Percentiles rank a stretch among this genome's conserved stretches.
These are phyloP conservation scores for Penicillium sp. DNA, from an alignment of 2,329 filamentous ascomycete species.

Conservation along the genomic window DNA sequence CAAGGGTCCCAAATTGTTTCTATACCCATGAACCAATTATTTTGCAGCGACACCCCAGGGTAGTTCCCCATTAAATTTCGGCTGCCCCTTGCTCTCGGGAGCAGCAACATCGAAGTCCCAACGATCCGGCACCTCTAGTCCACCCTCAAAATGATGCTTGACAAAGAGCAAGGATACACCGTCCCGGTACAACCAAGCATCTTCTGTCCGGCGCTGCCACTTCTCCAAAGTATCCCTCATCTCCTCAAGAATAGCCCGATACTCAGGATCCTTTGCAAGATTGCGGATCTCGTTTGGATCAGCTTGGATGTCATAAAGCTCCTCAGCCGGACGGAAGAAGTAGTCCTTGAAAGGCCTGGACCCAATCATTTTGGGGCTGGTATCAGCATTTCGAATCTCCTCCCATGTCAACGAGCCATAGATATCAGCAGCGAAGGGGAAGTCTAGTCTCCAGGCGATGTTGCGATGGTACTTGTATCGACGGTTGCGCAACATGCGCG, in stretches of 20 bases:
- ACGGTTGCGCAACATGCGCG: slow-evolving; percentile 45
- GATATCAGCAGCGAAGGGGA: slow-evolving; percentile 50
- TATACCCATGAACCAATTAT: not conserved
- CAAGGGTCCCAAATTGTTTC: too few relatives aligned
- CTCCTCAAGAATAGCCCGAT: not conserved
- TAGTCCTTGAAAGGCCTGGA: slow-evolving; percentile 2
- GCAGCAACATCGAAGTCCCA: slow-evolving; percentile 2
- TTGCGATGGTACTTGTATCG: slow-evolving; percentile 54
- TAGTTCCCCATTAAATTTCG: not conserved
- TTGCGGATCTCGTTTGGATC: slow-evolving; percentile 4
- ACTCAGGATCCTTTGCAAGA: not conserved
- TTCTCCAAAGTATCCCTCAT: slow-evolving; percentile 1
- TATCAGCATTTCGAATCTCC: slow-evolving; percentile 43
- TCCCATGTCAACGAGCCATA: slow-evolving; percentile 49
- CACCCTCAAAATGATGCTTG: slow-evolving; percentile 3
- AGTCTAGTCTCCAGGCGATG: slow-evolving; percentile 51
- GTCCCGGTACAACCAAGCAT: slow-evolving; percentile 9
- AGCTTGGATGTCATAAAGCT: slow-evolving; percentile 5
- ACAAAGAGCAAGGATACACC: slow-evolving; percentile 8
- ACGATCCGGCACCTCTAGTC: slow-evolving; percentile 4
- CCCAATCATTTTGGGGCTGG: slow-evolving; percentile 5
- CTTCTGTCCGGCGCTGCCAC: slow-evolving; percentile 4
- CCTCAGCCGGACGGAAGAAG: slow-evolving; percentile 4
- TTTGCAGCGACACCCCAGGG: not conserved
- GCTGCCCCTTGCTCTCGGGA: not conserved